Evolutionary conservation across 163 green algal genomes (phyloP).

Genomic region (Trebouxiophyceae sp.): DNA sequence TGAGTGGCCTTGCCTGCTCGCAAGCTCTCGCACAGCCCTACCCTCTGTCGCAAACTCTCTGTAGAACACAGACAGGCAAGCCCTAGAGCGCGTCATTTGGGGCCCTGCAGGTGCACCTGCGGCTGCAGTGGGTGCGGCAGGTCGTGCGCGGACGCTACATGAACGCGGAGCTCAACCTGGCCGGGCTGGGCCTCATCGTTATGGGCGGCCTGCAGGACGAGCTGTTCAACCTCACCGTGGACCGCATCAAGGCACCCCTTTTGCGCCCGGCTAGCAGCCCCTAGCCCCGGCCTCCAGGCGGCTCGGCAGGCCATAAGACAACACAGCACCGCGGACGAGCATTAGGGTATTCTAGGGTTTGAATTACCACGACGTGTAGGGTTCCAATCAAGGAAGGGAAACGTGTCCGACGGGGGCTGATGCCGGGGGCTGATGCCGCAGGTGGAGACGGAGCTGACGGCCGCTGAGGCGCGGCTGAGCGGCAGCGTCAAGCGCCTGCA

Average conservation of each 20-base stretch:
- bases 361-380: too few relatives aligned
- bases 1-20: too few relatives aligned
- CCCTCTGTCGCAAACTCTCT: neutral
- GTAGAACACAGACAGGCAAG: neutral
- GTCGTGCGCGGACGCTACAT: conserved; percentile 36
- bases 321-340: too few relatives aligned
- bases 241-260: conserved; percentile 22
- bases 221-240: conserved; percentile 76
- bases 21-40: neutral
- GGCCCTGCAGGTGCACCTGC: conserved; percentile 58
- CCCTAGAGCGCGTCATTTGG: too few relatives aligned
- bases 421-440: too few relatives aligned
- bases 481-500: conserved; percentile 58
- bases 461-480: conserved; percentile 19
- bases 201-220: conserved; percentile 66
- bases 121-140: conserved; percentile 49
- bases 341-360: too few relatives aligned
- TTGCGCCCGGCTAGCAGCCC: too few relatives aligned
- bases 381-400: too few relatives aligned
- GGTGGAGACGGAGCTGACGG: conserved; percentile 20
- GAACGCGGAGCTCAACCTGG: conserved; percentile 45
- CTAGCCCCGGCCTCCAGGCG: too few relatives aligned
- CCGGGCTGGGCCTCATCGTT: conserved; percentile 49
- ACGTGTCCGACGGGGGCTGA: too few relatives aligned
- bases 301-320: too few relatives aligned